Evolutionary conservation across 192 early-diverging fungal species (phyloP), one percentile per base, ranked within the genome.

Genomic region (Obelidium mucronatum): DNA sequence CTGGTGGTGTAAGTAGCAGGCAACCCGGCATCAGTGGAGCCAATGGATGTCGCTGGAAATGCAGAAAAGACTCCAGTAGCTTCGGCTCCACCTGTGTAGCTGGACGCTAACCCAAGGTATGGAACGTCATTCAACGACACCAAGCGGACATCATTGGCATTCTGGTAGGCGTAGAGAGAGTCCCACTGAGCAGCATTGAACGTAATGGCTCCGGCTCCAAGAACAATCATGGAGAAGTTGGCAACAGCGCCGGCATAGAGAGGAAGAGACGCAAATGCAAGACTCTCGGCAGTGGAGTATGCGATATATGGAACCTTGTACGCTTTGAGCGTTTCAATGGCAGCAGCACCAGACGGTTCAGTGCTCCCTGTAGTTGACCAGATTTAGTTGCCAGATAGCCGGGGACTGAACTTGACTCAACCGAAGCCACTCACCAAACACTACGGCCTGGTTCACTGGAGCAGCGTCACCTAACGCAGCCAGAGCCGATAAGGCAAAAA

Each of bases 41-140:
- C 8, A 60, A 60, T 60, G 11, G 26, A 26, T 8, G 8, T 31
- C 13, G 8, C 26, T 30, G 59, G 59, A n/a, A n/a, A n/a, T n/a
- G n/a, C n/a, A 60, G 8, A 26, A n/a, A 36, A 22, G 26, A 17
- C 52, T 15, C 13, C 3, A 19, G 52, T 58, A 33, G 68, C 68
- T 11, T n/a, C 51, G 22, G 30, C 15, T 15, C 24, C 5, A 11
- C 39, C 40, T 15, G 68, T 51, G 65, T 67, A 67, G 17, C 22
- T n/a, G 26, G 65, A 37, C 8, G 17, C 13, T 24, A n/a, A 15
- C 8, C 36, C 40, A 40, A 22, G 15, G 8, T 37, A 53, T 28
- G 72, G 72, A 30, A 36, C 8, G 72, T 73, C 72, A 40, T 73
- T 54, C 31, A 73, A 40, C 11, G 58, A 56, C 33, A 73, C 72